Evolutionary conservation across 306 rosid genomes (phyloP).

Genomic region (Acacia crassicarpa): DNA sequence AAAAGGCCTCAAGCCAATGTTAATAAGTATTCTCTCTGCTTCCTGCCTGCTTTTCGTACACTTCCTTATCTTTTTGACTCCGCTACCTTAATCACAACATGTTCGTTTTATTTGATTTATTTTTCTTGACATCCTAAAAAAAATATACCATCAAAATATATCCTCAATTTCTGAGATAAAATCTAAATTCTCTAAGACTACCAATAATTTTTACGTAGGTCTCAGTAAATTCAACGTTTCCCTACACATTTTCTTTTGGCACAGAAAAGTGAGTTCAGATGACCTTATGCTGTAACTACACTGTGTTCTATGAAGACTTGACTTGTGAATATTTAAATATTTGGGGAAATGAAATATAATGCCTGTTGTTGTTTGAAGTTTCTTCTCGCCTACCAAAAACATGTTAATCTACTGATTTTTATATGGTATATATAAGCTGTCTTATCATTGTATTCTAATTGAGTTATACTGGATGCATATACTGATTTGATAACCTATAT

Average conservation of each 20-base stretch:
- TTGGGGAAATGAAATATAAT: slow-evolving; percentile 2
- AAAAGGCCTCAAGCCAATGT: too few relatives aligned
- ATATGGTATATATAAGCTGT: not conserved
- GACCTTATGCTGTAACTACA: slow-evolving; percentile 3
- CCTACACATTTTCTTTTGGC: not conserved
- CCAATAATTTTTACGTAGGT: not conserved
- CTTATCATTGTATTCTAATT: slow-evolving; percentile 26
- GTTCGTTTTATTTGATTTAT: not conserved
- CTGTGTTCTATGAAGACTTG: not conserved
- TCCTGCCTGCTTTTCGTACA: not conserved
- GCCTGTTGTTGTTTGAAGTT: slow-evolving; percentile 1
- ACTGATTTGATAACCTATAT: slow-evolving; percentile 41
- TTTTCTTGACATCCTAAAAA: not conserved
- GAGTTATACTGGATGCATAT: slow-evolving; percentile 14
- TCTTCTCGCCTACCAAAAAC: slow-evolving; percentile 29
- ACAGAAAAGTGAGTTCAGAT: not conserved
- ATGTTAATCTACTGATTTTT: slow-evolving; percentile 22
- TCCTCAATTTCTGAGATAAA: not conserved
- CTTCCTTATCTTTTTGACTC: not conserved
- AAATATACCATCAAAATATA: not conserved
- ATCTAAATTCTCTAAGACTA: not conserved
- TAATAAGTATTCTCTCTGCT: not conserved
- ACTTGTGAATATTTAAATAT: not conserved
- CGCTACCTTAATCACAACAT: not conserved
- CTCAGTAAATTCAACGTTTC: slow-evolving; percentile 2